Base-by-base conservation (phyloP, 768 basidiomycete species). In the Macrolepiota albuminosa region DNA sequence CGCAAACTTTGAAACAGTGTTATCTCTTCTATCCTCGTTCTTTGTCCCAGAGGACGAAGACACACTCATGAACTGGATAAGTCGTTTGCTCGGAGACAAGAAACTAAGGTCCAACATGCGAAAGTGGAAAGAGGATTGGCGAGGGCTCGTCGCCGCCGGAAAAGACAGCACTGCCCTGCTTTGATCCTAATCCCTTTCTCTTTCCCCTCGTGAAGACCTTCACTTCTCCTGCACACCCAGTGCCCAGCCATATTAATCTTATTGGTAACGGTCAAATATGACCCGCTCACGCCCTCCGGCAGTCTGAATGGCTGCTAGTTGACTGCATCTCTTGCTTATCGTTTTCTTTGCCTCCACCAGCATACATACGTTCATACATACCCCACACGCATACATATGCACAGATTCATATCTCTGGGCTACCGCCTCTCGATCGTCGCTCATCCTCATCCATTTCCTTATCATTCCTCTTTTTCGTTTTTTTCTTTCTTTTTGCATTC, bases 31-130 rank as follows among this genome's bases (percentile, higher is more conserved):
- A 9, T 96, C 95, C 0, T 96, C 94, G 8, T 96, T 94, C 75
- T 98, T 97, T 69, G 87, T 98, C 7, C 91, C 93, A 0, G 91
- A 96, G 71, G 86, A 92, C 66, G 96, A 98, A 62, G 85, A 98
- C 66, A 74, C 78, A 4, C 78, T 97, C 31, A 74, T 99, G 65
- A 72, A 77, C 2, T 99, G 95, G 95, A 85, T 98, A 51, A 83
- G 88, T 70, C 79, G 72, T 62, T 75, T 76, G 58, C 74, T 84
- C 8, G 76, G 75, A 14, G 78, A 82, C 69, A 82, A 83, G 74
- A 93, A 87, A 63, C 73, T 96, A 48, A 79, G 89, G 54, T 68
- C 76, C 18, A 84, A 78, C 64, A 95, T 98, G 81, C 70, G 67
- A 31, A 70, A 67, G 52, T 98, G 95, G 96, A 79, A 93, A 63